Percentiles rank a stretch among this genome's conserved stretches.
Conservation (phyloP, 2,329 filamentous ascomycete species). For the Hirsutella rhossiliensis region DNA sequence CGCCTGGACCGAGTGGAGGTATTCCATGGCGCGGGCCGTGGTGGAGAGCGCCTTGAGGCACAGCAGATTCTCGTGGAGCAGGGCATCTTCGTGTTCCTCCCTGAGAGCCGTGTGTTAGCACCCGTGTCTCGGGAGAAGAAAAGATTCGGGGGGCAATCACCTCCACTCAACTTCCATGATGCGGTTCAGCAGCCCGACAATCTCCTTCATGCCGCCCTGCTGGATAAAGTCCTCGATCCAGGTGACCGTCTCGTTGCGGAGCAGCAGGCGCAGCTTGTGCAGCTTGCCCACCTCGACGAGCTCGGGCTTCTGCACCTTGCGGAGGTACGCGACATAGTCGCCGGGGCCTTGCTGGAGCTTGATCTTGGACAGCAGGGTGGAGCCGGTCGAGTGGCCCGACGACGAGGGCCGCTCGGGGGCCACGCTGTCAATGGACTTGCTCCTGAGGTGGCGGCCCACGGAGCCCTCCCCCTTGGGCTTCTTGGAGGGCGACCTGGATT, state of each 20-base stretch:
- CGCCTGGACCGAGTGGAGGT: constrained; percentile 66
- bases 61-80: constrained; percentile 83
- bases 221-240: constrained; percentile 92
- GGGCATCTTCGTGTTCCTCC: constrained; percentile 88
- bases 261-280: constrained; percentile 78
- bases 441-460: constrained; percentile 51
- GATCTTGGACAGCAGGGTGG: constrained; percentile 51
- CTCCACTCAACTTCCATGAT: constrained; percentile 96
- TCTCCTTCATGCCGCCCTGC: constrained; percentile 84
- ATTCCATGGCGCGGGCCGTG: constrained; percentile 72
- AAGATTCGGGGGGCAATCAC: constrained; percentile 24
- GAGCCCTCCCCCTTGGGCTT: constrained; percentile 58
- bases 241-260: constrained; percentile 88
- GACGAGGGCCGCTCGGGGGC: constrained; percentile 45
- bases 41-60: constrained; percentile 93
- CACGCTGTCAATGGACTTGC: constrained; percentile 62
- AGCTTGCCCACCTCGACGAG: constrained; percentile 86
- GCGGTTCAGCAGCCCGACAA: constrained; percentile 75
- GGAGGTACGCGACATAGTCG: constrained; percentile 79
- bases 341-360: constrained; percentile 64
- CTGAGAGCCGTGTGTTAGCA: constrained; percentile 27
- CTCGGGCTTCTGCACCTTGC: constrained; percentile 69
- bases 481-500: constrained; percentile 60
- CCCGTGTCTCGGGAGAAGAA: neutral
- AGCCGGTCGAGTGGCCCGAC: constrained; percentile 39